Conservation (phyloP, 352 stramenopile species). For the Phytopythium boreale region DNA sequence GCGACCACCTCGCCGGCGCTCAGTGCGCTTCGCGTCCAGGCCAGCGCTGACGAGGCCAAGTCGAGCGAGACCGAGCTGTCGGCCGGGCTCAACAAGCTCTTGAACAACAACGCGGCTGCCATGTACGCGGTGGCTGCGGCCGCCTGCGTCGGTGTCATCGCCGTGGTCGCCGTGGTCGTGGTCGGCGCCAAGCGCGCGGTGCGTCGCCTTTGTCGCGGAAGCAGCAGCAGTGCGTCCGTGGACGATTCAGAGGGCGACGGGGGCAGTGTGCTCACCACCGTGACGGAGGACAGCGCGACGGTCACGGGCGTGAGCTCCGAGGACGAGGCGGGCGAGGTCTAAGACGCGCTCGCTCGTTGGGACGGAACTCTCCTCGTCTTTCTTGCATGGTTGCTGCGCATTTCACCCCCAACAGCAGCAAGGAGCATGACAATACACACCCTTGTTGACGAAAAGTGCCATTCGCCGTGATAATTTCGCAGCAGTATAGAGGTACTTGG, state of each 20-base stretch:
- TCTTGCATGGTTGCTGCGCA: background rate
- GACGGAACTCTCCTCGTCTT: background rate
- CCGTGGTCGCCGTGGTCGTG: conserved; percentile 21
- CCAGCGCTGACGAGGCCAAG: background rate
- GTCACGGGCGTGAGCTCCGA: conserved; percentile 8
- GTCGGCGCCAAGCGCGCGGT: conserved; percentile 24
- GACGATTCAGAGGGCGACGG: conserved; percentile 12
- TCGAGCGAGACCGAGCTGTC: background rate
- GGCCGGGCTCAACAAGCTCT: background rate
- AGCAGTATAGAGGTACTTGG: too few relatives aligned
- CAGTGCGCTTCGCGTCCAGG: background rate
- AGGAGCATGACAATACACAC: too few relatives aligned
- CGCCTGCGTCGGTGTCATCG: conserved; percentile 23
- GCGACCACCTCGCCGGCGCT: background rate
- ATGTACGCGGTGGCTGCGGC: background rate
- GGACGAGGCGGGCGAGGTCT: background rate
- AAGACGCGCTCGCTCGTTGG: background rate
- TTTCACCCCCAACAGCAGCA: background rate
- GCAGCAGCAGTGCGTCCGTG: background rate
- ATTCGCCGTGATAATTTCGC: too few relatives aligned
- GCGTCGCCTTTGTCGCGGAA: conserved; percentile 11
- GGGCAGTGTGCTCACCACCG: conserved; percentile 17
- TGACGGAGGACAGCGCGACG: conserved; percentile 12
- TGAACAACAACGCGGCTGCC: background rate
- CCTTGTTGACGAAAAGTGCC: too few relatives aligned